Percentiles rank a stretch among this genome's conserved stretches.
These are phyloP conservation scores for Colletotrichum sp. DNA, from an alignment of 2,329 filamentous ascomycete genomes.

Conservation along the genomic window DNA sequence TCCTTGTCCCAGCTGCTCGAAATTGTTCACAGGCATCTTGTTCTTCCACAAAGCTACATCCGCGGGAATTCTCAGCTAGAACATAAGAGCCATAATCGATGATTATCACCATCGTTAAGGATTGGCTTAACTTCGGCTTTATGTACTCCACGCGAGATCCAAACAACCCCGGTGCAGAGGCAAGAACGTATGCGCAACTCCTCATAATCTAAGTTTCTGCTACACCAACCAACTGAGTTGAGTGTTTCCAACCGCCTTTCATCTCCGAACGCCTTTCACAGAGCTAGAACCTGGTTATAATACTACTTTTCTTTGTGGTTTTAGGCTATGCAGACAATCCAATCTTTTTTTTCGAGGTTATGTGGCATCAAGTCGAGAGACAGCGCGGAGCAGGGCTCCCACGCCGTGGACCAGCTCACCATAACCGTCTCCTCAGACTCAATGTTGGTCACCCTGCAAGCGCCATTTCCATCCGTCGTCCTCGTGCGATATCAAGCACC, in stretches of 20 bases:
- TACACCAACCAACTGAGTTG: neutral
- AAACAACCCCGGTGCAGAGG: no score
- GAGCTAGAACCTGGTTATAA: fast-evolving
- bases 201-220: no score
- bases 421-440: fast-evolving
- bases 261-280: fast-evolving
- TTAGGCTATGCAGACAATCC: neutral
- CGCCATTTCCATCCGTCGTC: neutral
- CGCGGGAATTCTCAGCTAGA: no score
- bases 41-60: no score
- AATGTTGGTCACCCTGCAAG: fast-evolving
- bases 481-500: fast-evolving
- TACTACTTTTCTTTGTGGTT: fast-evolving
- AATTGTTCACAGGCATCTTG: neutral
- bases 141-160: neutral
- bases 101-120: neutral
- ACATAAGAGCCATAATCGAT: no score
- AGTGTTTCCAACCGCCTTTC: fast-evolving
- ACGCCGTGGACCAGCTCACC: fast-evolving
- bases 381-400: fast-evolving
- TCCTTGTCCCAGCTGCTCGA: neutral
- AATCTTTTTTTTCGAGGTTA: fast-evolving
- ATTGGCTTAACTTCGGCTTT: neutral
- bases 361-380: neutral
- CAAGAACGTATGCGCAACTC: fast-evolving